phyloP scores from a whole-genome alignment of 2,329 filamentous ascomycete species.

The Stachybotrys echinatus region DNA sequence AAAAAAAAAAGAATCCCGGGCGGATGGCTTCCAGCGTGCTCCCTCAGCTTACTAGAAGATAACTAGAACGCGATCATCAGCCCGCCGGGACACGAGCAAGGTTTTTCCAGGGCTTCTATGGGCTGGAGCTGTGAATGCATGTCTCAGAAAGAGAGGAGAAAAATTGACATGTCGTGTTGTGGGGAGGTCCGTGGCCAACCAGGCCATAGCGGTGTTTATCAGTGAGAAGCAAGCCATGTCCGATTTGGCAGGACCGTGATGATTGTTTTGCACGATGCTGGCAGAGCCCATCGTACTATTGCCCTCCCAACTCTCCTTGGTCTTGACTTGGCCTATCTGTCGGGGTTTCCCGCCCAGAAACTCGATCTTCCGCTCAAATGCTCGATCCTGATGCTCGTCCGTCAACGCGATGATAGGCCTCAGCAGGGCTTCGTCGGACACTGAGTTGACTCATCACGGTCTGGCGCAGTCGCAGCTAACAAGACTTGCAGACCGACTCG shows the following conservation, averaged over 20 bases:
- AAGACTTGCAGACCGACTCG: background rate
- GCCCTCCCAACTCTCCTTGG: background rate
- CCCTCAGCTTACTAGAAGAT: no score
- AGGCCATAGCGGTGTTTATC: background rate
- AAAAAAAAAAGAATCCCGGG: no score
- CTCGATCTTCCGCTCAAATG: no score
- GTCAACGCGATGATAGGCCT: no score
- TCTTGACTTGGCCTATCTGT: background rate
- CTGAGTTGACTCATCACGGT: no score
- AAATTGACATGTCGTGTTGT: background rate
- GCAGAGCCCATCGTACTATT: background rate
- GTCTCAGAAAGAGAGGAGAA: background rate
- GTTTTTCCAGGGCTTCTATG: background rate
- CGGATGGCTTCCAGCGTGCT: no score
- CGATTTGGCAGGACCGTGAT: background rate
- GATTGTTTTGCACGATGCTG: background rate
- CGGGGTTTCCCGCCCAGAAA: no score
- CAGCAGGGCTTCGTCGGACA: no score
- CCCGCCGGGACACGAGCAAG: background rate
- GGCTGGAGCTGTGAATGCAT: background rate
- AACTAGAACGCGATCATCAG: no score
- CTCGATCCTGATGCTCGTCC: no score
- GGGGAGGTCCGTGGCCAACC: background rate
- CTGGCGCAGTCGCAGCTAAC: background rate
- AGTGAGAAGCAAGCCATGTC: background rate